phyloP scores from a whole-genome alignment of 306 rosid genomes.

The Prunus persica region Prunus_persica_NCBIv2 NC_034011.1:22324501-22325000 shows the following conservation, averaged over 20 bases:
- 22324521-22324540: slow-evolving; percentile 10
- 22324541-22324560: slow-evolving; percentile 33
- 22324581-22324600: too few species aligned
- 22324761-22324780: slow-evolving; percentile 31
- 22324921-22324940: neutral
- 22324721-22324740: slow-evolving; percentile 28
- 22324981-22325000: too few species aligned
- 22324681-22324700: slow-evolving; percentile 44
- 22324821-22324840: slow-evolving; percentile 47
- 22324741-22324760: slow-evolving; percentile 30
- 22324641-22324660: slow-evolving; percentile 34
- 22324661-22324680: slow-evolving; percentile 27
- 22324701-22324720: slow-evolving; percentile 58
- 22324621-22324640: slow-evolving; percentile 20
- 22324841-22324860: slow-evolving; percentile 45
- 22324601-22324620: slow-evolving; percentile 1
- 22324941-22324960: neutral
- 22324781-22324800: slow-evolving; percentile 41
- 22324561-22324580: slow-evolving; percentile 17
- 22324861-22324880: slow-evolving; percentile 29
- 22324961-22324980: neutral
- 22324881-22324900: slow-evolving; percentile 52
- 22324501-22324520: too few species aligned
- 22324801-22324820: slow-evolving; percentile 27
- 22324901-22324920: slow-evolving; percentile 39